phyloP scores from a whole-genome alignment of 805 yeast genomes.

The Myxozyma mucilagina region DNA sequence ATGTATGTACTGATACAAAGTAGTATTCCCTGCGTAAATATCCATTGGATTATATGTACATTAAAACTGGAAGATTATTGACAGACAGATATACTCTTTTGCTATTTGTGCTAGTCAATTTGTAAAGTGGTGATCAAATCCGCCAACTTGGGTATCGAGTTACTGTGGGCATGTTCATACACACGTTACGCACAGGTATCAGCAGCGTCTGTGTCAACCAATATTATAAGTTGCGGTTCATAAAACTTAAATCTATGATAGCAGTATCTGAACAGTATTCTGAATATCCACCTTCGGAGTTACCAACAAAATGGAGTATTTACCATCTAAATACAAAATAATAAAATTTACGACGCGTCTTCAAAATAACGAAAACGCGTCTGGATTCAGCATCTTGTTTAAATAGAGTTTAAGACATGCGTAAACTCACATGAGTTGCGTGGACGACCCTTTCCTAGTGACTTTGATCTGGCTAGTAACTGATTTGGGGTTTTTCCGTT shows the following conservation, averaged over 20 bases:
- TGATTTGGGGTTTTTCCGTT: no score
- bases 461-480: not conserved
- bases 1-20: constrained; percentile 22
- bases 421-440: not conserved
- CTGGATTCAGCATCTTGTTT: not conserved
- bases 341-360: constrained; percentile 4
- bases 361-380: not conserved
- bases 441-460: not conserved
- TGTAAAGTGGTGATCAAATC: no score
- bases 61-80: not conserved
- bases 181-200: no score
- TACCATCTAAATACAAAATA: not conserved
- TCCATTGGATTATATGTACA: constrained; percentile 9
- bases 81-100: not conserved
- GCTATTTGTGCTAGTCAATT: no score
- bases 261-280: no score
- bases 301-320: not conserved
- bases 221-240: no score
- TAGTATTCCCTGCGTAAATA: constrained; percentile 24
- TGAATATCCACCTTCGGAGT: no score
- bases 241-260: no score
- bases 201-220: no score
- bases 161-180: no score
- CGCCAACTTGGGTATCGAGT: no score
- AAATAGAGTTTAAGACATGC: not conserved